Evolutionary conservation across 2,329 filamentous ascomycete genomes (phyloP).

Genomic region (Bertia moriformis): DNA sequence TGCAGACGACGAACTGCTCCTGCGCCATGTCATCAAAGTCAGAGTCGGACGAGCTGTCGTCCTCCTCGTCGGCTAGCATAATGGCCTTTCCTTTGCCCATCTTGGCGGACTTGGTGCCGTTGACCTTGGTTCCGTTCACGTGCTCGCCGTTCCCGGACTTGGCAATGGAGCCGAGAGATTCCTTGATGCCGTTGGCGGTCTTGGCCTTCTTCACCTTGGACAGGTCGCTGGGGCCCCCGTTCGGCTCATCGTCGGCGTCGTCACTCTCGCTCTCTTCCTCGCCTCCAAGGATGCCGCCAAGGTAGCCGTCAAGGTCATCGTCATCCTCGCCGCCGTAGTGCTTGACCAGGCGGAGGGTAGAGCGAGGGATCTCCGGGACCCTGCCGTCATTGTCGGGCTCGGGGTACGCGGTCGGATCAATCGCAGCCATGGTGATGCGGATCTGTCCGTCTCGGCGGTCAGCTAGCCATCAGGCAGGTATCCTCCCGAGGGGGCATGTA

Average conservation of each 20-base stretch:
- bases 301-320: conserved; percentile 19
- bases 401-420: conserved; percentile 71
- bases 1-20: conserved; percentile 97
- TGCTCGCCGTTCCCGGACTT: conserved; percentile 34
- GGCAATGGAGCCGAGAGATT: conserved; percentile 55
- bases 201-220: conserved; percentile 77
- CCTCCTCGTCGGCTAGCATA: conserved; percentile 28
- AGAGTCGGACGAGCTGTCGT: conserved; percentile 45
- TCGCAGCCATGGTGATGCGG: conserved; percentile 94
- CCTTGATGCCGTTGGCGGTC: conserved; percentile 61
- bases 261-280: conserved; percentile 31
- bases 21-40: conserved; percentile 77
- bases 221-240: conserved; percentile 83
- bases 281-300: no score
- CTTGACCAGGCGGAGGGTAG: conserved; percentile 81
- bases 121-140: conserved; percentile 12
- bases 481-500: no score
- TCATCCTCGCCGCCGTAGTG: conserved; percentile 40
- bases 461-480: no score
- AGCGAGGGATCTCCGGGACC: conserved; percentile 52
- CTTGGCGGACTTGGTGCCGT: conserved; percentile 12
- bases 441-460: no score
- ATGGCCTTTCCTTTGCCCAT: conserved; percentile 35
- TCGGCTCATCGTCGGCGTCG: conserved; percentile 58
- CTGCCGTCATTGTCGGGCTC: conserved; percentile 49